A percentile compares a stretch with the other conserved stretches of the same genome.
Evolutionary conservation across 331 rosid species (phyloP).

Genomic region (Acacia pycnantha): DNA sequence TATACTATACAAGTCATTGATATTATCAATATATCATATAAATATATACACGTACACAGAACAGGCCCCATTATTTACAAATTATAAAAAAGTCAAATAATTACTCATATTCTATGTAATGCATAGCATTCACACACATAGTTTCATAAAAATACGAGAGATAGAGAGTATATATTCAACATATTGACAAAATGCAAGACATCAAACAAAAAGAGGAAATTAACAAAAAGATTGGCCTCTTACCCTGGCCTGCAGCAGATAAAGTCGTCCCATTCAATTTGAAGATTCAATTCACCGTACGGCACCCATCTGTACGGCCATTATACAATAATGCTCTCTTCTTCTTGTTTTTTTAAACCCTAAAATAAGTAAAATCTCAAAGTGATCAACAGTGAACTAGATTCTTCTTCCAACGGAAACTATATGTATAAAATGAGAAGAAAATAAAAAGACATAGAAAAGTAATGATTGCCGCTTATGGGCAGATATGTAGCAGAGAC

Average conservation of each 20-base stretch:
- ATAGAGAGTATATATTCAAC: no score
- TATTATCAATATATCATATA: neutral
- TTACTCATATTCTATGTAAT: neutral
- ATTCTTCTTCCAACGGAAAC: neutral
- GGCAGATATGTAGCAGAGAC: slow-evolving; percentile 22
- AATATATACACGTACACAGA: neutral
- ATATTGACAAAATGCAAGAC: neutral
- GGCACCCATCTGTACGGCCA: neutral
- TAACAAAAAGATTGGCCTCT: neutral
- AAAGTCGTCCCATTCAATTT: neutral
- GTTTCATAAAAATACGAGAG: neutral
- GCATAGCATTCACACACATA: neutral
- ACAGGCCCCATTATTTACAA: neutral
- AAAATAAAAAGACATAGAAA: neutral
- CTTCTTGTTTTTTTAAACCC: neutral
- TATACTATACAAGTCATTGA: no score
- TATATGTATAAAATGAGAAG: neutral
- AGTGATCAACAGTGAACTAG: neutral
- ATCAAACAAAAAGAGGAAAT: neutral
- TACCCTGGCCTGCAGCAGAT: neutral
- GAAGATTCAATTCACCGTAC: neutral
- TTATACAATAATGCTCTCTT: neutral
- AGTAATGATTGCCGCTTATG: slow-evolving; percentile 17
- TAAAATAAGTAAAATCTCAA: neutral
- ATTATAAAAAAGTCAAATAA: neutral